Percentiles rank a stretch among this genome's conserved stretches.
These are phyloP conservation scores for Xerocomus brunneocitrinus DNA, from an alignment of 768 basidiomycete species.

Conservation along the genomic window DNA sequence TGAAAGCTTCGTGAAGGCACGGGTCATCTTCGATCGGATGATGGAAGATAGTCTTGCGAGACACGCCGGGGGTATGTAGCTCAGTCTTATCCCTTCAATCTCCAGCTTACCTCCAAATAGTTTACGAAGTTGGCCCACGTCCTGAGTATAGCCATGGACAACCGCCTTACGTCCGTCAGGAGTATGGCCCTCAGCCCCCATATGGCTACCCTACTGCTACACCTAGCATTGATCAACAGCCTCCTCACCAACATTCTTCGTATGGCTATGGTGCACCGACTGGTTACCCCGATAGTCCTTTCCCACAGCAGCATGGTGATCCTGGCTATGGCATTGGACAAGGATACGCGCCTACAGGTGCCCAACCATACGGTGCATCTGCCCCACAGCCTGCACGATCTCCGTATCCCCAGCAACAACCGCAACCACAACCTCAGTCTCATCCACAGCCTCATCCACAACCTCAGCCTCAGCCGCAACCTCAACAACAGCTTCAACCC, in stretches of 20 bases:
- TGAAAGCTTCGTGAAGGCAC: constrained; percentile 85
- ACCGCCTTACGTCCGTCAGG: constrained; percentile 27
- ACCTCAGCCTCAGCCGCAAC: constrained; percentile 25
- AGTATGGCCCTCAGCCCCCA: constrained; percentile 34
- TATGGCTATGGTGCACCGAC: constrained; percentile 23
- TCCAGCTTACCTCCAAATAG: constrained; percentile 28
- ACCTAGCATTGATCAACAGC: constrained; percentile 40
- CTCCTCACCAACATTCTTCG: constrained; percentile 30
- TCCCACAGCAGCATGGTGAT: constrained; percentile 26
- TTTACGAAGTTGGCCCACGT: constrained; percentile 45
- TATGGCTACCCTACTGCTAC: constrained; percentile 44
- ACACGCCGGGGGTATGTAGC: constrained; percentile 55
- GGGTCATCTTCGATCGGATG: constrained; percentile 88
- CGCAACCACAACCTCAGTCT: constrained; percentile 21
- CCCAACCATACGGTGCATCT: constrained; percentile 21
- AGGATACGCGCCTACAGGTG: constrained; percentile 15
- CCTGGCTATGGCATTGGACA: constrained; percentile 20
- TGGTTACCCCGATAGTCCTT: constrained; percentile 24
- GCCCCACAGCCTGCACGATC: constrained; percentile 28
- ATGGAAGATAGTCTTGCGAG: constrained; percentile 86
- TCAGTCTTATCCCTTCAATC: not conserved
- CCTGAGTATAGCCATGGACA: constrained; percentile 26
- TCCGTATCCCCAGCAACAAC: constrained; percentile 31
- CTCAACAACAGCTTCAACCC: constrained; percentile 28
- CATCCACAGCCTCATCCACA: constrained; percentile 38